Percentiles rank a stretch among this genome's conserved stretches.
Evolutionary conservation across 2,329 filamentous ascomycete genomes (phyloP).

Genomic region (Aplosporella prunicola): DNA sequence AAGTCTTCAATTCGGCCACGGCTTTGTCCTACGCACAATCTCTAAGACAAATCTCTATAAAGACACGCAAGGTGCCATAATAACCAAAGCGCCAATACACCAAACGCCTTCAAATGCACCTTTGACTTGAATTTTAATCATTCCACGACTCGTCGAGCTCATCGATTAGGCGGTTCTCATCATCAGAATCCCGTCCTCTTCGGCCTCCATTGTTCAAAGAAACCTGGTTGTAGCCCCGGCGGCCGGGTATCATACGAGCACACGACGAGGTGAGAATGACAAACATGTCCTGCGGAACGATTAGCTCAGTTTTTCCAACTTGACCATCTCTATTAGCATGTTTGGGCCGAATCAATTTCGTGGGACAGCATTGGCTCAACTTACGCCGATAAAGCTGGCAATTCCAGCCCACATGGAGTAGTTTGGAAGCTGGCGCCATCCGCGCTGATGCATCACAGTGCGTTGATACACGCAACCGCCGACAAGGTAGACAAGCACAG

Average conservation of each 20-base stretch:
- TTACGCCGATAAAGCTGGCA: slow-evolving; percentile 72
- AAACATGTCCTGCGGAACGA: slow-evolving; percentile 43
- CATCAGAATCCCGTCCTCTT: slow-evolving; percentile 50
- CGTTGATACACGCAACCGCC: slow-evolving; percentile 94
- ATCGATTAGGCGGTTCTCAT: slow-evolving; percentile 90
- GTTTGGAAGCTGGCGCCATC: slow-evolving; percentile 92
- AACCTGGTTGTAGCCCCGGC: slow-evolving; percentile 59
- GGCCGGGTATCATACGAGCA: slow-evolving; percentile 53
- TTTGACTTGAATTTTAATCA: slow-evolving; percentile 45
- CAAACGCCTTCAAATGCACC: slow-evolving; percentile 7
- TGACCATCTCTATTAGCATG: no score
- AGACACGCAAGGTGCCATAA: background rate
- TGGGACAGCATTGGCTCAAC: slow-evolving; percentile 16
- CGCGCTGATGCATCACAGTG: slow-evolving; percentile 85
- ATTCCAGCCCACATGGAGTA: slow-evolving; percentile 88
- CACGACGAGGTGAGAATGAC: slow-evolving; percentile 62
- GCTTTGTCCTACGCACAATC: no score
- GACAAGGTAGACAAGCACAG: slow-evolving; percentile 78
- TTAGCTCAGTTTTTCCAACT: slow-evolving; percentile 1
- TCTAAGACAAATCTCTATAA: no score
- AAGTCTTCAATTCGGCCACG: no score
- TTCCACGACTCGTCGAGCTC: slow-evolving; percentile 97
- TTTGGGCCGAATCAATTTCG: no score
- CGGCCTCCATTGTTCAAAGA: slow-evolving; percentile 36
- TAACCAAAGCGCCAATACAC: background rate